phyloP scores from a whole-genome alignment of 2,329 filamentous ascomycete species.

The Orbilia ellipsospora region DNA sequence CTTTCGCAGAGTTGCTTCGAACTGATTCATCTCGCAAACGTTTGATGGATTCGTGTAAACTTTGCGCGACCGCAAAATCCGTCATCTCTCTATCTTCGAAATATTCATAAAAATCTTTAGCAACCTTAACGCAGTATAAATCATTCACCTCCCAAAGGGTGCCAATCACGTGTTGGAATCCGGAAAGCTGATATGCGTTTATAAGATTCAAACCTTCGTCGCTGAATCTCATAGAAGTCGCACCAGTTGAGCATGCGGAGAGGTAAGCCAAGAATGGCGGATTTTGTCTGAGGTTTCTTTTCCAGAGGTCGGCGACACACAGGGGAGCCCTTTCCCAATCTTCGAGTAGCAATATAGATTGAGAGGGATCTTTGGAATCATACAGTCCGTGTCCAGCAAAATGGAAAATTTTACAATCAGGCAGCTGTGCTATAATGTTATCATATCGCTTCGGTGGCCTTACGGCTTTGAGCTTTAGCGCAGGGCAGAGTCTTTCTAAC shows the following conservation, averaged over 20 bases:
- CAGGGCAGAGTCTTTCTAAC: background rate
- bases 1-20: background rate
- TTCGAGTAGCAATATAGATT: constrained; percentile 60
- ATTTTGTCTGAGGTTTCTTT: constrained; percentile 25
- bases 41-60: background rate
- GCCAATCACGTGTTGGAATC: too few species aligned
- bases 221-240: too few species aligned
- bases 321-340: constrained; percentile 58
- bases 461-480: constrained; percentile 3
- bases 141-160: too few species aligned
- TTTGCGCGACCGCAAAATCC: background rate
- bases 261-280: too few species aligned
- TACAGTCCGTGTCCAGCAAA: constrained; percentile 60
- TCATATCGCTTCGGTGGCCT: background rate
- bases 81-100: background rate
- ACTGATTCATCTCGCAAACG: background rate
- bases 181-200: constrained; percentile 21
- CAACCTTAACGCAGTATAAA: constrained; percentile 3
- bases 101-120: constrained; percentile 59
- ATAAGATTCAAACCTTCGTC: too few species aligned
- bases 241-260: too few species aligned
- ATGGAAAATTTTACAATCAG: too few species aligned
- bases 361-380: constrained; percentile 59
- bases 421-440: constrained; percentile 58
- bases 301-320: constrained; percentile 61